These are phyloP conservation scores for Nothophoma quercina DNA, from an alignment of 2,329 filamentous ascomycete genomes.

Conservation along the genomic window DNA sequence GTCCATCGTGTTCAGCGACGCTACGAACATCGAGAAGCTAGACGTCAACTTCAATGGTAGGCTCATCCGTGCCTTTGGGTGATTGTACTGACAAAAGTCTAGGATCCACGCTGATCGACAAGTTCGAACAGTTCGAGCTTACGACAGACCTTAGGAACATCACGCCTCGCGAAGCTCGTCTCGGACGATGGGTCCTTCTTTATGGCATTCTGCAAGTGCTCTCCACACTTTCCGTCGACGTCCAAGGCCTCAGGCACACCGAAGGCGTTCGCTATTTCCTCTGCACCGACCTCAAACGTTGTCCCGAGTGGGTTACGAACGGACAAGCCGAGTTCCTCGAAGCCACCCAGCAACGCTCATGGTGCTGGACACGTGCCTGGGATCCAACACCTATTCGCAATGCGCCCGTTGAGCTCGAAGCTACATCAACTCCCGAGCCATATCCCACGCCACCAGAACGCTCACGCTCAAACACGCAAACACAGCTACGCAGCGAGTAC, in stretches of 20 bases:
- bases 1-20: conserved; percentile 50
- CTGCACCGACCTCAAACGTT: conserved; percentile 48
- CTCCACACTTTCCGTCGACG: conserved; percentile 53
- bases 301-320: conserved; percentile 48
- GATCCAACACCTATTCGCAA: conserved; percentile 30
- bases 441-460: not conserved
- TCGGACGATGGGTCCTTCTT: conserved; percentile 55
- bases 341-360: conserved; percentile 41
- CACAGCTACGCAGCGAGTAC: not conserved
- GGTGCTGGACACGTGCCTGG: conserved; percentile 49
- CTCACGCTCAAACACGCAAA: not conserved
- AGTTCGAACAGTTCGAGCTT: conserved; percentile 53
- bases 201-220: conserved; percentile 54
- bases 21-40: conserved; percentile 51
- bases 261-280: conserved; percentile 52
- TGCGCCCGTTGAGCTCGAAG: conserved; percentile 44
- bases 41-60: conserved; percentile 48
- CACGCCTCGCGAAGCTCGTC: conserved; percentile 51
- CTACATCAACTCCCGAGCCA: not conserved
- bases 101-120: conserved; percentile 52
- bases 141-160: conserved; percentile 40
- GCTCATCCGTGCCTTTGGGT: not conserved
- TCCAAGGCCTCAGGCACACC: conserved; percentile 47
- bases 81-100: not conserved
- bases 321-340: conserved; percentile 37